Evolutionary conservation across 352 stramenopile species (phyloP).

Genomic region (Stephanocyclus meneghinianus): DNA sequence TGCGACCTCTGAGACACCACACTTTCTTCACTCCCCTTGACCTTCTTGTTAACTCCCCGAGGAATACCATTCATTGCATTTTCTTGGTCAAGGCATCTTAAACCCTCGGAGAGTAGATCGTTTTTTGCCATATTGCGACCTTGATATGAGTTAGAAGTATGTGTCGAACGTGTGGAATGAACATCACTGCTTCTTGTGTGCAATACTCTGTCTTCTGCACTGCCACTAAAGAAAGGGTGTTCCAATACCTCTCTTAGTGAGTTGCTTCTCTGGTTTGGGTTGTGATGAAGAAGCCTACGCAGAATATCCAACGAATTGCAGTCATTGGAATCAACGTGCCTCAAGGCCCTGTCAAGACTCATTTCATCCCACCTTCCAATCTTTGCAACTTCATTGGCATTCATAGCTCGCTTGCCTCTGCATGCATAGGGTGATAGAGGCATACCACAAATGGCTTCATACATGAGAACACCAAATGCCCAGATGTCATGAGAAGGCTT

Average conservation of each 20-base stretch:
- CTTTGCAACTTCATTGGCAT: conserved; percentile 61
- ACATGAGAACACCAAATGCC: conserved; percentile 75
- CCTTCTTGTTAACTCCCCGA: conserved; percentile 26
- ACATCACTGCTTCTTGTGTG: conserved; percentile 16
- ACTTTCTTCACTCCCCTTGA: conserved; percentile 30
- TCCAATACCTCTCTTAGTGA: conserved; percentile 67
- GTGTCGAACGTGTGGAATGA: neutral
- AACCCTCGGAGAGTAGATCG: conserved; percentile 30
- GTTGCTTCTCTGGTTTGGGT: conserved; percentile 52
- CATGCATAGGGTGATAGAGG: conserved; percentile 73
- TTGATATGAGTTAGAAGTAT: conserved; percentile 6
- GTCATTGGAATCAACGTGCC: conserved; percentile 52
- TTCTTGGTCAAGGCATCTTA: conserved; percentile 37
- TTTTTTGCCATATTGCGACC: conserved; percentile 28
- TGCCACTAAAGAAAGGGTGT: conserved; percentile 66
- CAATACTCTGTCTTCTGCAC: conserved; percentile 26
- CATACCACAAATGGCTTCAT: conserved; percentile 69
- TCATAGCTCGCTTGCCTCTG: conserved; percentile 72
- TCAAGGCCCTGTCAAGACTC: conserved; percentile 63
- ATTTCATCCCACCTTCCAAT: conserved; percentile 73
- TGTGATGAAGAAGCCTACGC: conserved; percentile 69
- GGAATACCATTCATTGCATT: conserved; percentile 39
- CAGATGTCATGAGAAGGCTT: conserved; percentile 75
- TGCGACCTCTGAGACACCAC: conserved; percentile 27
- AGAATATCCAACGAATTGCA: conserved; percentile 57